Evolutionary conservation across 352 stramenopile genomes (phyloP), one percentile per base, ranked within the genome.

Genomic region (Globisporangium rhizosaccharum): DNA sequence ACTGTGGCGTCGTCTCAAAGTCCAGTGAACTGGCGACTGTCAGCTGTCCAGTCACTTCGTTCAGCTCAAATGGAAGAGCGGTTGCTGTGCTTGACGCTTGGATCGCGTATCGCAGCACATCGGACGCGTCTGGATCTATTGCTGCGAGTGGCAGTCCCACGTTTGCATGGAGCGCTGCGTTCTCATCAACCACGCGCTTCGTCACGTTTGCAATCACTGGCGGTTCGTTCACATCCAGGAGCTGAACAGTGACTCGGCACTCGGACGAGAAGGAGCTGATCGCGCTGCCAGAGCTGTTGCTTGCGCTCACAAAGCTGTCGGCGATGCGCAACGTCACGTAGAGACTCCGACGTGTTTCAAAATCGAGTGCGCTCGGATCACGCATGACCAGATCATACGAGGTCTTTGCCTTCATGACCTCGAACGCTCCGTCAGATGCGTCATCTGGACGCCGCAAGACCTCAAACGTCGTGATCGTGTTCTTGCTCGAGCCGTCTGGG

Each of bases 151-250:
- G 33, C 20, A 49, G 20, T 15, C 56, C 56, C 15, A 61, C 56
- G 23, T 17, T 25, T 7, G 47, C 26, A 39, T 63, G 54, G 1
- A 75, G 12, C 0, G 60, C 55, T 8, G 54, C n/a, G 47, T 87
- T 84, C 55, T 87, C 77, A 11, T 54, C 46, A 25, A 84, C 51
- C 2, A 55, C 63, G 47, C 66, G 55, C 51, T 62, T 70, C 3
- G 60, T 59, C 0, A 63, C 20, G 20, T 45, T 59, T 26, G 54
- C 61, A n/a, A 80, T 67, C 14, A 54, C 50, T 5, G 77, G 77
- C 20, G 73, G 52, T 28, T 87, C 77, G 28, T 87, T 85, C 14
- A 84, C 60, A 53, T 85, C 67, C 39, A 68, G 10, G 0, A 87
- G 54, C 20, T 72, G 30, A 26, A 87, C 61, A 17, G 49, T 69